Conservation (phyloP, 1,284 basidiomycete species). For the Schizophyllum commune region DNA sequence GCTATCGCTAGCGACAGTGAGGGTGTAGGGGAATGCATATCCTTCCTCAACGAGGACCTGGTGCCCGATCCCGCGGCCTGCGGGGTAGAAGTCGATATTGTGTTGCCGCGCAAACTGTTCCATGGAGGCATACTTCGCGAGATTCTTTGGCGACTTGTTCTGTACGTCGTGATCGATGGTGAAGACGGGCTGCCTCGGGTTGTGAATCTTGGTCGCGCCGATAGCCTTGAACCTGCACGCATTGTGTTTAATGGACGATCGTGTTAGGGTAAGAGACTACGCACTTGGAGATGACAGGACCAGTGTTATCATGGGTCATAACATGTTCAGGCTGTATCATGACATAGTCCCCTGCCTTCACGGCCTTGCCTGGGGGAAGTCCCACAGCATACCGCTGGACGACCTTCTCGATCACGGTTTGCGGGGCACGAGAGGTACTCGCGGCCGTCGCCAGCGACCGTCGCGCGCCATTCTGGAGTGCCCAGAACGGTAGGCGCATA, state of each 20-base stretch:
- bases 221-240: slow-evolving; percentile 84
- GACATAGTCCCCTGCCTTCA: slow-evolving; percentile 96
- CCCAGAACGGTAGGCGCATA: neutral
- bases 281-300: slow-evolving; percentile 93
- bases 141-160: slow-evolving; percentile 91
- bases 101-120: slow-evolving; percentile 88
- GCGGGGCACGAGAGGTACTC: slow-evolving; percentile 36
- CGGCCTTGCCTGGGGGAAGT: slow-evolving; percentile 65
- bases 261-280: slow-evolving; percentile 19
- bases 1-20: slow-evolving; percentile 93
- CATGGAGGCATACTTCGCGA: slow-evolving; percentile 90
- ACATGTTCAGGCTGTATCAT: slow-evolving; percentile 98
- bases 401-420: slow-evolving; percentile 96
- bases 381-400: slow-evolving; percentile 96
- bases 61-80: slow-evolving; percentile 97
- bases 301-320: slow-evolving; percentile 98
- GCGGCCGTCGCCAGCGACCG: slow-evolving; percentile 4
- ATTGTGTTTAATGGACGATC: slow-evolving; percentile 7
- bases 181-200: slow-evolving; percentile 87
- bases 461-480: neutral
- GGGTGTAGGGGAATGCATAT: slow-evolving; percentile 89
- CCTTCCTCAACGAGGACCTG: slow-evolving; percentile 95
- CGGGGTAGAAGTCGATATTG: slow-evolving; percentile 92
- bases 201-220: slow-evolving; percentile 80
- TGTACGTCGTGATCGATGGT: slow-evolving; percentile 98